phyloP scores from a whole-genome alignment of 176 grass and related monocot genomes.

The Coix lacrymajobi region DNA sequence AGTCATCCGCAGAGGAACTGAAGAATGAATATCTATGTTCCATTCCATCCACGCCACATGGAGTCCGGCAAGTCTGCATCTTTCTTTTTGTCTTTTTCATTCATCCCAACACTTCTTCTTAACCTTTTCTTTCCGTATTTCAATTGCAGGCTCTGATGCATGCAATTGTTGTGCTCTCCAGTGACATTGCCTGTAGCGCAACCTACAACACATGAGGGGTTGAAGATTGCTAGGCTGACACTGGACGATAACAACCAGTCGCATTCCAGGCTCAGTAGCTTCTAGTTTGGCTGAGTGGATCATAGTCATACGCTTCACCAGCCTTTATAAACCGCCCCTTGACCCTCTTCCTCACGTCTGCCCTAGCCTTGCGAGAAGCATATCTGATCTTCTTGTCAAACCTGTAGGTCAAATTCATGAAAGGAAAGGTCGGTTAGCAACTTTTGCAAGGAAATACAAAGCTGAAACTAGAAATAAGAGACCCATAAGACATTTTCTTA shows the following conservation, averaged over 20 bases:
- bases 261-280: slow-evolving; percentile 44
- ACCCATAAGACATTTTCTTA: neutral
- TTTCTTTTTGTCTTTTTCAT: slow-evolving; percentile 23
- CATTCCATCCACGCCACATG: slow-evolving; percentile 43
- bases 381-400: slow-evolving; percentile 99
- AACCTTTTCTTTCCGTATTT: neutral
- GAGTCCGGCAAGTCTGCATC: slow-evolving; percentile 17
- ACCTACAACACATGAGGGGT: slow-evolving; percentile 21
- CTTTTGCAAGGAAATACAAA: neutral
- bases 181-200: slow-evolving; percentile 3
- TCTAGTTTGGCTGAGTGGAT: slow-evolving; percentile 70
- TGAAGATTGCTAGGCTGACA: slow-evolving; percentile 34
- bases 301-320: slow-evolving; percentile 95
- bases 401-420: slow-evolving; percentile 36
- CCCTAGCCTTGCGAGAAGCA: slow-evolving; percentile 93
- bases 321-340: slow-evolving; percentile 93
- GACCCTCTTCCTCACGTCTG: slow-evolving; percentile 82
- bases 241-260: slow-evolving; percentile 9
- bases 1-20: slow-evolving; percentile 33
- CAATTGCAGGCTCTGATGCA: neutral
- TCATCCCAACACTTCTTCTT: neutral
- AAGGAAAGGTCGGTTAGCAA: slow-evolving; percentile 6
- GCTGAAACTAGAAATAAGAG: neutral
- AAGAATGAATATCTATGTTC: slow-evolving; percentile 41
- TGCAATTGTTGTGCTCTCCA: slow-evolving; percentile 7